phyloP scores from a whole-genome alignment of 2,329 filamentous ascomycete species.

The Ceratocystis colombiana region DNA sequence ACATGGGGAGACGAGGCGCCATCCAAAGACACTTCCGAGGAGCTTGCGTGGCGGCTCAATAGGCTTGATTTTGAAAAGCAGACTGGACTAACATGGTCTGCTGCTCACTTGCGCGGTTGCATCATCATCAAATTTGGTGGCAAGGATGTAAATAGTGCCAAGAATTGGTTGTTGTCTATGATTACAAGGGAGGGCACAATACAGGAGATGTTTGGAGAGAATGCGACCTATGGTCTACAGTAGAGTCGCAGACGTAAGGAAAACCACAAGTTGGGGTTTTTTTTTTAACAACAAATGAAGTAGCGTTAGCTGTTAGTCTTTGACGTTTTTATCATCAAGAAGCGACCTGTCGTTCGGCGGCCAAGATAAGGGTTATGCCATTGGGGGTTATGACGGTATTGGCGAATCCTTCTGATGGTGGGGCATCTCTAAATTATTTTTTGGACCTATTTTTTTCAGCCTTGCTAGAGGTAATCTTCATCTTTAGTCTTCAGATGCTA shows the following conservation, averaged over 20 bases:
- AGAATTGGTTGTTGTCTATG: constrained; percentile 69
- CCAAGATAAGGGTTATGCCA: neutral
- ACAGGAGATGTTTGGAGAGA: constrained; percentile 61
- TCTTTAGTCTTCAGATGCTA: neutral
- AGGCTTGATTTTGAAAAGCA: constrained; percentile 50
- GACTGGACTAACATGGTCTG: constrained; percentile 66
- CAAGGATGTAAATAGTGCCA: constrained; percentile 66
- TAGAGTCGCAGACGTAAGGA: constrained; percentile 30
- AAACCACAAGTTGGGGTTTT: neutral
- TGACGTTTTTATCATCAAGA: neutral
- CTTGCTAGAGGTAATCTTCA: neutral
- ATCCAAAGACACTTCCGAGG: constrained; percentile 32
- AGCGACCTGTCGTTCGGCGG: neutral
- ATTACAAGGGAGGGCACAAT: constrained; percentile 65
- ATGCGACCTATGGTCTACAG: constrained; percentile 65
- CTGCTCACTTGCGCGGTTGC: constrained; percentile 68
- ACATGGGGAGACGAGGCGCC: constrained; percentile 44
- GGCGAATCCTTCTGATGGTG: constrained; percentile 7
- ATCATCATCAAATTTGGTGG: constrained; percentile 88
- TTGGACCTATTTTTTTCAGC: constrained; percentile 6
- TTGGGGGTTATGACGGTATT: neutral
- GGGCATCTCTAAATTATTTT: constrained; percentile 15
- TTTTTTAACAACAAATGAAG: neutral
- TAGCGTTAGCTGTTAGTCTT: neutral
- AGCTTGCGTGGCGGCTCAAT: constrained; percentile 44